Evolutionary conservation across 495 filamentous ascomycete genomes (phyloP), one percentile per base, ranked within the genome.

Genomic region (Jackrogersella minutella): DNA sequence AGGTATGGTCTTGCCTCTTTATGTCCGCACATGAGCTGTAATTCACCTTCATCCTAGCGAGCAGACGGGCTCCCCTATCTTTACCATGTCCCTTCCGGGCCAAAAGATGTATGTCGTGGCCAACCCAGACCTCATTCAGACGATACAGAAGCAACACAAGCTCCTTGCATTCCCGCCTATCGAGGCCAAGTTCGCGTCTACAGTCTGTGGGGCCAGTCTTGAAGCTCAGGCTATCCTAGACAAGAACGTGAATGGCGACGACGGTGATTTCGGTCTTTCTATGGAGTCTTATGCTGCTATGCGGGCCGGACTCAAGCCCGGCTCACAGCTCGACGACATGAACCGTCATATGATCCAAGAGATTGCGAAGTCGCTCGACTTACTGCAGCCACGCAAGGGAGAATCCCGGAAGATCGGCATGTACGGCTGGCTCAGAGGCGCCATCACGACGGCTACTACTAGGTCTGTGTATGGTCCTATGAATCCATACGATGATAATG

Each of bases 371-470:
- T 40, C 40, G n/a, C 30, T 71, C 16, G 56, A 69, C 28, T 0
- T 34, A 13, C 58, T 70, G 36, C 60, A 66, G 49, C 61, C 64
- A 21, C 28, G 22, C 8, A 54, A 54, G 19, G 43, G 39, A 41
- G 19, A 54, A 30, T 52, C 43, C 4, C 37, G 22, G 9, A 53
- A 7, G 5, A 11, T 71, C 26, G 47, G 62, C 17, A 39, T 74
- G 16, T 67, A 64, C 33, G 10, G 36, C 13, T 87, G 82, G 82
- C 69, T 80, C 40, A 71, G 65, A 2, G 71, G 78, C 41, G 70
- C 74, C n/a, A 77, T 84, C 8, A 84, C 79, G 0, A 62, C 71
- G 22, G 82, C 84, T 2, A 84, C 79, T n/a, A 84, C 81, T 0
- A 69, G 79, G 13, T 68, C 81, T 5, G 74, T 78, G 0, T 87